These are phyloP conservation scores for Arctium minus DNA, from an alignment of 129 eudicot species.

Conservation along the genomic window DNA sequence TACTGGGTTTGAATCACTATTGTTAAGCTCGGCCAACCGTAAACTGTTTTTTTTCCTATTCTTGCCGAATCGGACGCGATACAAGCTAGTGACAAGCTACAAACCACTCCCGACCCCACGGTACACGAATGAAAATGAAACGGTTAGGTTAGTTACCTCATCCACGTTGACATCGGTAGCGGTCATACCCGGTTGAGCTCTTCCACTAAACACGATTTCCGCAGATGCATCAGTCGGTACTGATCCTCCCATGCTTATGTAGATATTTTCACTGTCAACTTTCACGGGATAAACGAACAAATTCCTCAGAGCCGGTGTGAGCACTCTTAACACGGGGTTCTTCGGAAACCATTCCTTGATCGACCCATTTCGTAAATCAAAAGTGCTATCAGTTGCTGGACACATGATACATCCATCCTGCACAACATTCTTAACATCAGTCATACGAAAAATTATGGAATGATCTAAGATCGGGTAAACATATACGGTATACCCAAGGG, in stretches of 20 bases:
- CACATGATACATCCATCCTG: slow-evolving; percentile 98
- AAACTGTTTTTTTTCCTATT: background rate
- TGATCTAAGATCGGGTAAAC: no score
- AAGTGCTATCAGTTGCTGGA: slow-evolving; percentile 93
- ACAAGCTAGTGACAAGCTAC: no score
- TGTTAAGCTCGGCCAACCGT: background rate
- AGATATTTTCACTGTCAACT: slow-evolving; percentile 76
- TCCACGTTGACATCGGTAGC: slow-evolving; percentile 81
- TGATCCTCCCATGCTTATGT: slow-evolving; percentile 60
- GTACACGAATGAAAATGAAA: background rate
- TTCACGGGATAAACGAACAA: slow-evolving; percentile 71
- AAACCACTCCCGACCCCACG: background rate
- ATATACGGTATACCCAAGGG: no score
- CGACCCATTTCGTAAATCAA: slow-evolving; percentile 72
- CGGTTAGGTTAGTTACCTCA: slow-evolving; percentile 50
- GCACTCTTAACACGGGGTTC: slow-evolving; percentile 79
- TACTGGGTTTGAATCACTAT: background rate
- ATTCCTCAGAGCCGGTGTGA: slow-evolving; percentile 72
- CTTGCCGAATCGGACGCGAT: background rate
- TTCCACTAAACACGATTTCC: slow-evolving; percentile 88
- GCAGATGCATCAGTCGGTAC: slow-evolving; percentile 58
- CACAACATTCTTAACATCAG: background rate
- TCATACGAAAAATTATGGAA: background rate
- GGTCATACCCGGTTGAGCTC: slow-evolving; percentile 83
- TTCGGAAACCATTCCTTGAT: slow-evolving; percentile 97